These are phyloP conservation scores for Verticillium longisporum DNA, from an alignment of 2,329 filamentous ascomycete species.

Conservation along the genomic window DNA sequence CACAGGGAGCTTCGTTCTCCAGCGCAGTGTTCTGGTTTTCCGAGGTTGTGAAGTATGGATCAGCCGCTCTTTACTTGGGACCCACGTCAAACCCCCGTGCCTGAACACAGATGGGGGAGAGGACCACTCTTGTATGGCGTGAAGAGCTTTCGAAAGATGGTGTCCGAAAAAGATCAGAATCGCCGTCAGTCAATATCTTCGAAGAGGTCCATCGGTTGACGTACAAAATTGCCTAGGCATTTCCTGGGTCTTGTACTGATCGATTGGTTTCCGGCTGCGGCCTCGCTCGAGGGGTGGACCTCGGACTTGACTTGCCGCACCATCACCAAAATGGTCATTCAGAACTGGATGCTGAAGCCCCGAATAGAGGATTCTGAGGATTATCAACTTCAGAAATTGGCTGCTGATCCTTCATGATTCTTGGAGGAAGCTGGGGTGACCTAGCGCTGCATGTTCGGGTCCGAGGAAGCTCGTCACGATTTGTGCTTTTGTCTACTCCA, in stretches of 20 bases:
- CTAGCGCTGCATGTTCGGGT: background rate
- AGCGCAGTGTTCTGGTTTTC: conserved; percentile 18
- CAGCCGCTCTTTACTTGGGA: conserved; percentile 10
- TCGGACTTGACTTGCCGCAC: no score
- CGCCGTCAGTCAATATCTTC: background rate
- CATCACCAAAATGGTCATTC: background rate
- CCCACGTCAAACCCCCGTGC: background rate
- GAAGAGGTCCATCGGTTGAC: background rate
- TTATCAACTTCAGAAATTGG: background rate
- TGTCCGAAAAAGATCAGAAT: background rate
- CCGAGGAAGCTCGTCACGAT: no score
- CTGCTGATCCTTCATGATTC: background rate
- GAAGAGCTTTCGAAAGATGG: no score
- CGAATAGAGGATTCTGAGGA: background rate
- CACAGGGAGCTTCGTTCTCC: conserved; percentile 10
- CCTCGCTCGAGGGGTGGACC: background rate
- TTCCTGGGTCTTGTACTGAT: background rate
- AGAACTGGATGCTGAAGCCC: background rate
- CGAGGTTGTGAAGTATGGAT: conserved; percentile 16
- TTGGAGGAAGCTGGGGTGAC: background rate
- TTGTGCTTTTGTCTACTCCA: no score
- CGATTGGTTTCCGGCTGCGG: background rate
- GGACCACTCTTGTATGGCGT: background rate
- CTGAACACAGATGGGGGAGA: background rate
- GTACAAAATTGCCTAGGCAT: background rate